Evolutionary conservation across 495 filamentous ascomycete genomes (phyloP), one percentile per base, ranked within the genome.

Genomic region (Chaetomidium leptoderma): DNA sequence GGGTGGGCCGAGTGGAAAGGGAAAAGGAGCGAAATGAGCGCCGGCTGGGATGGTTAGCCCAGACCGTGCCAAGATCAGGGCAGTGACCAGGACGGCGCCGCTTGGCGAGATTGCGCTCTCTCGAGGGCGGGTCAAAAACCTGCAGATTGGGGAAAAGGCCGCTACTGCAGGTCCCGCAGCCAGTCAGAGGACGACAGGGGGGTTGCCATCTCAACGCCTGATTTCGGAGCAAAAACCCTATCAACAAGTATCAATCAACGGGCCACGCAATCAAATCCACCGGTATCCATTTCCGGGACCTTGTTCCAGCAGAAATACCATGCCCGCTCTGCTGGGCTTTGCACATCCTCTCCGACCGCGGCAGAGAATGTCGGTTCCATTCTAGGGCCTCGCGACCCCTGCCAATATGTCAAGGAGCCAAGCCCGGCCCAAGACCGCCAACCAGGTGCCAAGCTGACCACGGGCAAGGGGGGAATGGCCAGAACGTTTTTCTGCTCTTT

Each of bases 1-100:
- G n/a, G 33, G 57, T 24, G 48, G 50, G 43, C 40, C 24, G 29
- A 47, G 58, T 59, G 45, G 55, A 55, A 62, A 63, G 59, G 63
- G 62, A 70, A 65, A 70, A 66, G 64, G 68, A 67, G 55, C 54
- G 68, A 62, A 73, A 74, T 68, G 66, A 73, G 66, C 61, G 51
- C 55, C 48, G 66, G 53, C 58, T 58, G 53, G 67, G 65, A 60
- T 60, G 60, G 59, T 63, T 56, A 56, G 63, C 64, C 56, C 66
- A 46, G 61, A 59, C 26, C 32, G 13, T 43, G 55, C 55, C 58
- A 61, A 62, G 60, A 1, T 6, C 42, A 39, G 55, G 50, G 42
- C 60, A 57, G 37, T 26, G 55, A 46, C 44, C 29, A 39, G 48
- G 62, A 49, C 39, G 52, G 29, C 63, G 53, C 42, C 47, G 63